Percentiles rank a stretch among this genome's conserved stretches.
Evolutionary conservation across 192 early-diverging fungal genomes (phyloP).

Genomic region (Coemansia sp.): DNA sequence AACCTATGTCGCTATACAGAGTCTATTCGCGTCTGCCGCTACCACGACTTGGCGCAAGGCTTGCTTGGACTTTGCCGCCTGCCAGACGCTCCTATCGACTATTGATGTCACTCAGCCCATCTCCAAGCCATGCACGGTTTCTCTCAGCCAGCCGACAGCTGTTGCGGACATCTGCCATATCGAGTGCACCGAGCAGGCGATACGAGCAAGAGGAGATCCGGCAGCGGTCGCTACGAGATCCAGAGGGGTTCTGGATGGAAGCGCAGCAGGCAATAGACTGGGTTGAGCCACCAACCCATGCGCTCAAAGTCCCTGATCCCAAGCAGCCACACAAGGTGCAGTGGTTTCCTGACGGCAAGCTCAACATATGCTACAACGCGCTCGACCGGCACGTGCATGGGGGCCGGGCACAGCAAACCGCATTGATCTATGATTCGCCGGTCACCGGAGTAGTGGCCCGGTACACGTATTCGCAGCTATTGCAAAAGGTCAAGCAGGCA

Average conservation of each 20-base stretch:
- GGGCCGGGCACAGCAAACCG: constrained; percentile 60
- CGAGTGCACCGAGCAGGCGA: too few relatives aligned
- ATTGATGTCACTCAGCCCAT: too few relatives aligned
- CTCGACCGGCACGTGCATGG: constrained; percentile 68
- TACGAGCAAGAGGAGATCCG: constrained; percentile 27
- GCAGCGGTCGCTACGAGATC: constrained; percentile 32
- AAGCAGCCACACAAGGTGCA: constrained; percentile 24
- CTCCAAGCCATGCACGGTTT: too few relatives aligned
- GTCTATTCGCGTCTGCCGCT: too few relatives aligned
- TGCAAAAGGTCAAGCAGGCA: constrained; percentile 63
- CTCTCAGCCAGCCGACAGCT: too few relatives aligned
- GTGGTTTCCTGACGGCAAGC: constrained; percentile 69
- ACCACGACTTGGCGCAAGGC: too few relatives aligned
- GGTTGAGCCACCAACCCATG: constrained; percentile 23
- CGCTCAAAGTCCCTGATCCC: constrained; percentile 7
- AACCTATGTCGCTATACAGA: too few relatives aligned
- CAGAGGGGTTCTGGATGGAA: constrained; percentile 44
- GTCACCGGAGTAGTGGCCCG: constrained; percentile 54
- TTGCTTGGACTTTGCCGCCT: too few relatives aligned
- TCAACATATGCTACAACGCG: constrained; percentile 82
- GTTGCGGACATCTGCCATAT: too few relatives aligned
- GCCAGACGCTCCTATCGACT: too few relatives aligned
- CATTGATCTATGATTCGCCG: constrained; percentile 75
- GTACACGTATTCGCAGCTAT: constrained; percentile 68
- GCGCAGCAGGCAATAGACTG: constrained; percentile 46